Conservation (phyloP, 2,329 filamentous ascomycete species). For the Chaetomium strumarium region DNA sequence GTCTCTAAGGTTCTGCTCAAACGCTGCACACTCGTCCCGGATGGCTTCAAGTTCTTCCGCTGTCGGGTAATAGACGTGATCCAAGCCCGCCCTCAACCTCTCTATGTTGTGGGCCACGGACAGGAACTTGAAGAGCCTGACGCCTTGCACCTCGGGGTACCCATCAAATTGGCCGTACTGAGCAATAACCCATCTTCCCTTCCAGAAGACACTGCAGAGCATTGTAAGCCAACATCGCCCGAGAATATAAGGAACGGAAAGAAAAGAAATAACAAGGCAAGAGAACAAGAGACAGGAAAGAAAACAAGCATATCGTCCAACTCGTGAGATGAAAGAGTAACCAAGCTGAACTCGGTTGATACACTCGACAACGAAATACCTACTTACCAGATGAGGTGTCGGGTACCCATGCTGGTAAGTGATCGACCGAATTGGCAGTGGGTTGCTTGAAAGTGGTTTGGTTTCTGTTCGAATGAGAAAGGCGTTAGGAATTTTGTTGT, state of each 20-base stretch:
- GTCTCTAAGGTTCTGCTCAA: not conserved
- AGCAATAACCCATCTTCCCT: conserved; percentile 13
- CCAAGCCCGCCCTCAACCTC: conserved; percentile 13
- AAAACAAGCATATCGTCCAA: not conserved
- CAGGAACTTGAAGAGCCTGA: conserved; percentile 11
- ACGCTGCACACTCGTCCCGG: conserved; percentile 6
- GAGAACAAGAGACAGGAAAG: not conserved
- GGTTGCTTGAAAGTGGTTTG: no score
- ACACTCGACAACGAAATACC: not conserved
- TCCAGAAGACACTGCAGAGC: conserved; percentile 12
- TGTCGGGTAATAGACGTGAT: conserved; percentile 14
- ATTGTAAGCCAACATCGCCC: not conserved
- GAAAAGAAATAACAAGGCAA: no score
- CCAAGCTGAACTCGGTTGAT: no score
- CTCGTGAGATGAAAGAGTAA: no score
- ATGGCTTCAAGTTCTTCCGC: conserved; percentile 4
- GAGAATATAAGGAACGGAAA: not conserved
- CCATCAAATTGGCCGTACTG: conserved; percentile 18
- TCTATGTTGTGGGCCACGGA: conserved; percentile 15
- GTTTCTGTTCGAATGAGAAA: no score
- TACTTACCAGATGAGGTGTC: conserved; percentile 12
- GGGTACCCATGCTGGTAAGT: conserved; percentile 12
- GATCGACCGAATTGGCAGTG: not conserved
- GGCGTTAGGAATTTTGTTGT: no score
- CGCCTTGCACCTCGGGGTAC: conserved; percentile 15